Conservation (phyloP, 352 stramenopile genomes). For the Thalassiosira allenii region DNA sequence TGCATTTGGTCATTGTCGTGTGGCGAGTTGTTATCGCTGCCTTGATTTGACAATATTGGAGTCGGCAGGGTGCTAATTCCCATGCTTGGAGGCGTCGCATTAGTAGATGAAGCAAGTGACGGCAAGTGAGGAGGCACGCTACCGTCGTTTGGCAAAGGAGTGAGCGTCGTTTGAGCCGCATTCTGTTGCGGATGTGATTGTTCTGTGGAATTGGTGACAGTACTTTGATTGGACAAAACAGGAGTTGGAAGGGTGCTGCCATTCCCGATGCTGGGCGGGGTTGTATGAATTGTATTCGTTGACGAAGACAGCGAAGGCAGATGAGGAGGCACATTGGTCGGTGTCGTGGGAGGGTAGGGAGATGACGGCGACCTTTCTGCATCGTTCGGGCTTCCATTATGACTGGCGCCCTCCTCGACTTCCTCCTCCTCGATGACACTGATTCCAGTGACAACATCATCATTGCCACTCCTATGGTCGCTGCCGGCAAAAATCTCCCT, state of each 20-base stretch:
- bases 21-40: neutral
- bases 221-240: too few relatives aligned
- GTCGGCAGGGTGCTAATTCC: neutral
- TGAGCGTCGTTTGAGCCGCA: too few relatives aligned
- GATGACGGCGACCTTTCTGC: neutral
- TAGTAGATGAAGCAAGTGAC: neutral
- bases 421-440: neutral
- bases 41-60: neutral
- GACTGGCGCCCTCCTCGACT: neutral
- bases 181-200: too few relatives aligned
- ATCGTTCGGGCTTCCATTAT: neutral
- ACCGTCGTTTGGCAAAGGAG: too few relatives aligned
- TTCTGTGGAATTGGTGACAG: too few relatives aligned
- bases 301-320: slow-evolving; percentile 3
- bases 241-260: too few relatives aligned
- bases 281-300: neutral
- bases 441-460: neutral
- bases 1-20: neutral
- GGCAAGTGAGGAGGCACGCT: slow-evolving; percentile 14
- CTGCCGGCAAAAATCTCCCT: neutral
- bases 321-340: slow-evolving; percentile 4
- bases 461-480: neutral
- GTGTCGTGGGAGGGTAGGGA: neutral
- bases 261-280: too few relatives aligned
- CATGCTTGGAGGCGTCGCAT: neutral